phyloP scores from a whole-genome alignment of 208 protist genomes.

The Sergeia podlipaevii region DNA sequence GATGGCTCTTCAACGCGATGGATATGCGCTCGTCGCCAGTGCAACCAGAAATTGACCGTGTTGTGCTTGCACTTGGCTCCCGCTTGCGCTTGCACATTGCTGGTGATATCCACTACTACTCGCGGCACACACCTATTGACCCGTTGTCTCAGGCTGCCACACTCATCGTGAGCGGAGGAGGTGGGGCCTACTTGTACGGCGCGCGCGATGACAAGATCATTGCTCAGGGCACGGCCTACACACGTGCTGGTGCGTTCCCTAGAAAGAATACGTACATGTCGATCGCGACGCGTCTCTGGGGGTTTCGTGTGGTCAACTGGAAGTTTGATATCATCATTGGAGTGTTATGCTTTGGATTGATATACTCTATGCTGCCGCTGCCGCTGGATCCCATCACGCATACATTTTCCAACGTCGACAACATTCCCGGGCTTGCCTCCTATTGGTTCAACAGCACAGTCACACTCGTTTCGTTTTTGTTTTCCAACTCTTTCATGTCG shows the following conservation, averaged over 20 bases:
- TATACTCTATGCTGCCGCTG: conserved; percentile 61
- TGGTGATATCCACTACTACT: conserved; percentile 90
- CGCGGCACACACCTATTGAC: conserved; percentile 55
- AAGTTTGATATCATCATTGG: conserved; percentile 82
- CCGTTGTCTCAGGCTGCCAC: conserved; percentile 49
- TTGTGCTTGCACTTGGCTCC: conserved; percentile 55
- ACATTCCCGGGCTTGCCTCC: conserved; percentile 15
- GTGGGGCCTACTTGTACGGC: conserved; percentile 82
- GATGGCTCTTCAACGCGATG: conserved; percentile 75
- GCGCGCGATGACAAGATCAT: conserved; percentile 49
- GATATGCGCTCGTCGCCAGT: conserved; percentile 21
- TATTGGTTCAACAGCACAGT: conserved; percentile 32
- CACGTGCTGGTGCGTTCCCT: conserved; percentile 54
- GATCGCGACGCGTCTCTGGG: conserved; percentile 53
- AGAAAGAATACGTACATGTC: conserved; percentile 51
- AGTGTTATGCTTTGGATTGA: conserved; percentile 55
- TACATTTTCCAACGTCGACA: conserved; percentile 5
- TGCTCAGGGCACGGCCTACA: conserved; percentile 57
- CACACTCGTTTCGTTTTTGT: conserved; percentile 35
- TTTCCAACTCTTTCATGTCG: conserved; percentile 42
- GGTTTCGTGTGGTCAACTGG: conserved; percentile 83
- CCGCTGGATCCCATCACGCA: conserved; percentile 13
- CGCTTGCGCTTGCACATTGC: conserved; percentile 57
- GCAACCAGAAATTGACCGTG: conserved; percentile 52
- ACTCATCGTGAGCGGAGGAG: conserved; percentile 78